Evolutionary conservation across 495 filamentous ascomycete species (phyloP).

Genomic region (Pyronema omphalodes): DNA sequence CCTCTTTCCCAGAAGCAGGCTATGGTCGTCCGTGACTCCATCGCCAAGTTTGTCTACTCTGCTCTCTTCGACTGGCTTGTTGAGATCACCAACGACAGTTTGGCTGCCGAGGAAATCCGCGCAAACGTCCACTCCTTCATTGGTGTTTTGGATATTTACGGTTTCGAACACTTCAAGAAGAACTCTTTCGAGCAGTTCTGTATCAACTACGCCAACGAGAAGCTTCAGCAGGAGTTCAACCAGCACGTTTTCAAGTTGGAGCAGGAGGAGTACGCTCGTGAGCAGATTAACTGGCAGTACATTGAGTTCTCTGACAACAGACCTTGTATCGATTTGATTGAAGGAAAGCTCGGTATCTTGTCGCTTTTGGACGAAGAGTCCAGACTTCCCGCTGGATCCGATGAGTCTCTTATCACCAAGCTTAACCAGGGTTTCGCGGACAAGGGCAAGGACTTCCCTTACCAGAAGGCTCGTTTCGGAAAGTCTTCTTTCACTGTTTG

Average conservation of each 20-base stretch:
- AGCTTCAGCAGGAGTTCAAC: conserved; percentile 98
- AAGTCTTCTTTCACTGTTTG: conserved; percentile 97
- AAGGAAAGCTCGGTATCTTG: conserved; percentile 86
- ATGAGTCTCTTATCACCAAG: conserved; percentile 95
- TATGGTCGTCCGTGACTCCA: conserved; percentile 85
- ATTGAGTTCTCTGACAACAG: conserved; percentile 99
- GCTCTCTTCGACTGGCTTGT: conserved; percentile 98
- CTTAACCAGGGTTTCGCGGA: conserved; percentile 88
- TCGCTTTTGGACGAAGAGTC: conserved; percentile 93
- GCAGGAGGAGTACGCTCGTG: conserved; percentile 92
- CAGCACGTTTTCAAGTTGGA: conserved; percentile 99
- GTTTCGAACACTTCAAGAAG: conserved; percentile 98
- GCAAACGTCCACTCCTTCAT: conserved; percentile 80
- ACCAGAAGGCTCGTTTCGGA: conserved; percentile 94
- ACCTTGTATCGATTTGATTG: conserved; percentile 98
- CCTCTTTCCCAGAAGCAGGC: conserved; percentile 90
- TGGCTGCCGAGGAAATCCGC: conserved; percentile 78
- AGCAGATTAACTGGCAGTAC: conserved; percentile 98
- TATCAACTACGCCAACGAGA: conserved; percentile 99
- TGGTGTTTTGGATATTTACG: conserved; percentile 98
- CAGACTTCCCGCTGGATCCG: conserved; percentile 85
- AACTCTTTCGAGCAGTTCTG: conserved; percentile 99
- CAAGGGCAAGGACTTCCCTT: conserved; percentile 70
- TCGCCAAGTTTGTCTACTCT: conserved; percentile 97
- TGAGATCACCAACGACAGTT: conserved; percentile 75